Base-by-base conservation (phyloP, 1,284 basidiomycete genomes). In the Pyrrhoderma noxium region DNA sequence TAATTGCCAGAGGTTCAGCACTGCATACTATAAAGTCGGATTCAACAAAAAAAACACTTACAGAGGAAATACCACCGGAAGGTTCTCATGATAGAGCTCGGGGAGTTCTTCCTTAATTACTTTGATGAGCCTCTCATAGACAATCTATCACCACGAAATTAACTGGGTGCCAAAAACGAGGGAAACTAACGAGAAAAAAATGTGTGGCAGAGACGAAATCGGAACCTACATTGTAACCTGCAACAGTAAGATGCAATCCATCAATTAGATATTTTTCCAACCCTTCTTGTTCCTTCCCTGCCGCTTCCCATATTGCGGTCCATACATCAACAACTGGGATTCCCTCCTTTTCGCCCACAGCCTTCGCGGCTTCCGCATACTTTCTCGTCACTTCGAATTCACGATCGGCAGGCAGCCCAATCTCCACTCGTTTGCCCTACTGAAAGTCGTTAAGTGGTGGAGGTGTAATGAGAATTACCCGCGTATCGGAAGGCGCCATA, bases 391-490 rank as follows among this genome's bases (percentile, higher is more conserved):
- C 69, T 23, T 75, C 77, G 55, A 85, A 82, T 27, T 71, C 62
- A 8, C 89, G 78, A 61, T 82, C 82, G 63, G 54, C 13, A 73
- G 69, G 34, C 76, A 76, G 38, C 70, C 63, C 42, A 76, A 70
- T 25, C 70, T 65, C 21, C 63, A 64, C 43, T 78, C 67, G 61
- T 77, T 72, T 36, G 70, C 71, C 18, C 55, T 83, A 70, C 59
- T 80, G 76, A 54, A 71, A 58, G 2, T 79, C 79, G 60, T 86
- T 85, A 51, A 93, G 74, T 1, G 93, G 93, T 2, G 93, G 90
- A 13, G 91, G 85, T 3, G 87, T 88, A 56, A 95, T 79, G 53
- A 95, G 71, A 45, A 95, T 68, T 57, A 95, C 74, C 46, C 76
- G 75, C 38, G 92, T 93, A n/a, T 73, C 61, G 18, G 70, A 62